phyloP scores from a whole-genome alignment of 2,329 filamentous ascomycete genomes.

The Ophiostoma novo-ulmi region DNA sequence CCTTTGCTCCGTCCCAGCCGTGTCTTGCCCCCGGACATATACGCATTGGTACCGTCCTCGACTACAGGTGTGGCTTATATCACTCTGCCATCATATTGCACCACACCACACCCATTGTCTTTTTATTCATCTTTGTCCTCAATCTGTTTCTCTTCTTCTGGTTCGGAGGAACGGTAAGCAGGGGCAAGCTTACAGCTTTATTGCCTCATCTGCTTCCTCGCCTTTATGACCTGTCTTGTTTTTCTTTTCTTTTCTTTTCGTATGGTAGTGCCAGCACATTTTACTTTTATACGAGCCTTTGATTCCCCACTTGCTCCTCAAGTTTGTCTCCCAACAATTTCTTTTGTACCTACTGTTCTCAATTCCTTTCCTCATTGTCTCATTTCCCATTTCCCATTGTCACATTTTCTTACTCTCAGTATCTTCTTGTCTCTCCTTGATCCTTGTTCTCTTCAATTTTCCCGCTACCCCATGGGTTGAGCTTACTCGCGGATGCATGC shows the following conservation, averaged over 20 bases:
- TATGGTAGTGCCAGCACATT: conserved; percentile 21
- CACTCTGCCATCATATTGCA: neutral
- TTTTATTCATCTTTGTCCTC: conserved; percentile 17
- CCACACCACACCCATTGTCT: neutral
- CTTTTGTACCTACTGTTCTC: neutral
- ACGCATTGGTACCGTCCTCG: neutral
- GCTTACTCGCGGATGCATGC: neutral
- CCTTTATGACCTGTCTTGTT: conserved; percentile 1
- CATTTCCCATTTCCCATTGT: neutral
- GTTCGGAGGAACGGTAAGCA: neutral
- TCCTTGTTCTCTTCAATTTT: neutral
- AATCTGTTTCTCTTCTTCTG: conserved; percentile 5
- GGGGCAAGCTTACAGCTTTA: neutral
- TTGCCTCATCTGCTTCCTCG: neutral
- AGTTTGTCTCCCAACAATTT: conserved; percentile 3
- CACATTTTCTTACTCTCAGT: neutral
- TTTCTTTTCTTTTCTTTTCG: conserved; percentile 11
- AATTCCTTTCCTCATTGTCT: neutral
- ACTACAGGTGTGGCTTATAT: neutral
- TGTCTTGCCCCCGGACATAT: neutral
- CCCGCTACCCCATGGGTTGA: neutral
- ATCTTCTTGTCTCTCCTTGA: neutral
- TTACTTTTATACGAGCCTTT: conserved; percentile 25
- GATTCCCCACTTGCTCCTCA: conserved; percentile 25
- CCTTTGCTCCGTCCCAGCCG: neutral